Evolutionary conservation across 1,139 yeast genomes (phyloP).

Genomic region (Yamadazyma triangularis): DNA sequence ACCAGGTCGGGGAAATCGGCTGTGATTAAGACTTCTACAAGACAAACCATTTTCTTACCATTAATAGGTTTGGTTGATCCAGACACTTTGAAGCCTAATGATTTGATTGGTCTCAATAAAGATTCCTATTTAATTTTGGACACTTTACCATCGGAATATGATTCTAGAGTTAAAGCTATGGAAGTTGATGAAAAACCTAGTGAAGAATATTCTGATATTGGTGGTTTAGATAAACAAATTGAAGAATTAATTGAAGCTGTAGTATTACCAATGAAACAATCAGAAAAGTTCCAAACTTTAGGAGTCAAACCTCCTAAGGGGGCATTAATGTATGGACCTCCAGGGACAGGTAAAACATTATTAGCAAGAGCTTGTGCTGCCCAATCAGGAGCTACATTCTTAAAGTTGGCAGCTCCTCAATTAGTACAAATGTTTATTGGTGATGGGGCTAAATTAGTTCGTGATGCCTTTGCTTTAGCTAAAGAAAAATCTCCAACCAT

Average conservation of each 20-base stretch:
- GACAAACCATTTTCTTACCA: slow-evolving; percentile 96
- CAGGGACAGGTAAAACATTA: slow-evolving; percentile 97
- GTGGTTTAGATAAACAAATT: slow-evolving; percentile 96
- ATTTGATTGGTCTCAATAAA: slow-evolving; percentile 94
- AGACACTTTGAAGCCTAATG: slow-evolving; percentile 84
- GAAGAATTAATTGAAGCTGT: slow-evolving; percentile 98
- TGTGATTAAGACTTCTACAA: slow-evolving; percentile 92
- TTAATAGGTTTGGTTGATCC: slow-evolving; percentile 94
- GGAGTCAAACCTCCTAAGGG: slow-evolving; percentile 98
- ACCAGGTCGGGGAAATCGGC: slow-evolving; percentile 95
- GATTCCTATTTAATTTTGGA: slow-evolving; percentile 92
- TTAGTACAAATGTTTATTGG: slow-evolving; percentile 99
- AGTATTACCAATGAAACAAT: slow-evolving; percentile 97
- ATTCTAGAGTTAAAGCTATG: slow-evolving; percentile 97
- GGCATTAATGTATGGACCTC: slow-evolving; percentile 98
- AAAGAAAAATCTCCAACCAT: slow-evolving; percentile 98
- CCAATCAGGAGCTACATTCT: slow-evolving; percentile 95
- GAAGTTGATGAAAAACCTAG: slow-evolving; percentile 98
- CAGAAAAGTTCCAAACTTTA: slow-evolving; percentile 87
- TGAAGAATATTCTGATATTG: slow-evolving; percentile 94
- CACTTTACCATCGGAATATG: slow-evolving; percentile 95
- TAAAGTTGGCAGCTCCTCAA: slow-evolving; percentile 97
- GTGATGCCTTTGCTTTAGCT: slow-evolving; percentile 98
- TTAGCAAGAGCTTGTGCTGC: slow-evolving; percentile 99
- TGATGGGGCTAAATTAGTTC: slow-evolving; percentile 96